These are phyloP conservation scores for Zygosaccharomyces rouxii DNA, from an alignment of 805 yeast genomes.

Conservation along the genomic window DNA sequence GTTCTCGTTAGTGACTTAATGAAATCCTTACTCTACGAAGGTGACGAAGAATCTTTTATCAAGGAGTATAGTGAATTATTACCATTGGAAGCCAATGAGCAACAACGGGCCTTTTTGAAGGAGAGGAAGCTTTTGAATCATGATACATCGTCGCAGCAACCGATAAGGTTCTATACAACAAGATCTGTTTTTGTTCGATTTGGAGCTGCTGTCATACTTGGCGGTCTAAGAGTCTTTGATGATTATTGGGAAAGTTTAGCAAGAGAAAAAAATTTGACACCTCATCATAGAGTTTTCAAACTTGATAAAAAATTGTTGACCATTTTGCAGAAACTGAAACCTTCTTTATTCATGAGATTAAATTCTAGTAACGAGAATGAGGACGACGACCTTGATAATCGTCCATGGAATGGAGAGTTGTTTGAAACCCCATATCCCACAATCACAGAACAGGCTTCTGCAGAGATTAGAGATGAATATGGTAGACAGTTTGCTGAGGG, in stretches of 20 bases:
- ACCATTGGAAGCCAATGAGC: slow-evolving; percentile 36
- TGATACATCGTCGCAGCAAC: slow-evolving; percentile 11
- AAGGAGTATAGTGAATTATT: slow-evolving; percentile 37
- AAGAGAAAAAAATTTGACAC: slow-evolving; percentile 41
- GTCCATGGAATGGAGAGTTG: slow-evolving; percentile 4
- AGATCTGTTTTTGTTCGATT: slow-evolving; percentile 44
- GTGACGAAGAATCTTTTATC: slow-evolving; percentile 43
- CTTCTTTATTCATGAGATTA: slow-evolving; percentile 9
- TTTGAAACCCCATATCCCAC: slow-evolving; percentile 25
- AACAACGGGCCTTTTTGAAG: slow-evolving; percentile 38
- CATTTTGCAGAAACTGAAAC: slow-evolving; percentile 13
- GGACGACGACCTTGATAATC: background rate
- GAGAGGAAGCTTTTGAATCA: slow-evolving; percentile 27
- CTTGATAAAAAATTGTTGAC: slow-evolving; percentile 18
- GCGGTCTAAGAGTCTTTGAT: slow-evolving; percentile 48
- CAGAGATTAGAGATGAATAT: slow-evolving; percentile 26
- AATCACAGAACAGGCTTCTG: slow-evolving; percentile 28
- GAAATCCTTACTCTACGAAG: slow-evolving; percentile 41
- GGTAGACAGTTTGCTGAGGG: slow-evolving; percentile 22
- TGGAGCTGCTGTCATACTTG: slow-evolving; percentile 46
- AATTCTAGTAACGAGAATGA: background rate
- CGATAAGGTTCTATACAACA: slow-evolving; percentile 37
- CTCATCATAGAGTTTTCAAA: slow-evolving; percentile 42
- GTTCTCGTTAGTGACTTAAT: slow-evolving; percentile 35
- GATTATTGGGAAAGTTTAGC: slow-evolving; percentile 53